phyloP scores from a whole-genome alignment of 1,284 basidiomycete species.

The Ganoderma boninense region DNA sequence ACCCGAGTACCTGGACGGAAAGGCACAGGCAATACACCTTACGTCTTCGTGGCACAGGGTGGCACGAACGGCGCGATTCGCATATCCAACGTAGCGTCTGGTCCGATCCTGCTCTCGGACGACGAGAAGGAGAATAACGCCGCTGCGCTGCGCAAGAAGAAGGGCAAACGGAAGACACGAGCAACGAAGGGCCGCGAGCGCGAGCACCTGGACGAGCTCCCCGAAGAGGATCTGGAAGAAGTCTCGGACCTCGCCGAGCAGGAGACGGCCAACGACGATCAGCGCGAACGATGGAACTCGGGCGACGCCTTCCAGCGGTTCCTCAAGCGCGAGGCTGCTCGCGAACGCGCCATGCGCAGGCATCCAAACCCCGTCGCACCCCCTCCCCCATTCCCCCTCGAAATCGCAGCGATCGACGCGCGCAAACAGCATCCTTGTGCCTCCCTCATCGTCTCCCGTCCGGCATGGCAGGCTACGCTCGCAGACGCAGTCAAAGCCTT shows the following conservation, averaged over 20 bases:
- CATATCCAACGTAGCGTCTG: slow-evolving; percentile 35
- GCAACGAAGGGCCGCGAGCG: not conserved
- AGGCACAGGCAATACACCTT: slow-evolving; percentile 65
- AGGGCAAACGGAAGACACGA: slow-evolving; percentile 6
- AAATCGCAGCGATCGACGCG: not conserved
- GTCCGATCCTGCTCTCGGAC: slow-evolving; percentile 10
- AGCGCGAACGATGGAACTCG: slow-evolving; percentile 42
- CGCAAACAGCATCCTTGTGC: not conserved
- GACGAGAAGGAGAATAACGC: slow-evolving; percentile 18
- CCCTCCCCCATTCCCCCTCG: slow-evolving; percentile 12
- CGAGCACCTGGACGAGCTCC: not conserved
- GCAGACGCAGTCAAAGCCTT: not conserved
- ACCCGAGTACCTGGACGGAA: slow-evolving; percentile 55
- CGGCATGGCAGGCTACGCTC: not conserved
- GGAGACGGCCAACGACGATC: slow-evolving; percentile 23
- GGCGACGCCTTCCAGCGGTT: slow-evolving; percentile 40
- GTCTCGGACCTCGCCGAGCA: slow-evolving; percentile 28
- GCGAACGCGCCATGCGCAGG: slow-evolving; percentile 32
- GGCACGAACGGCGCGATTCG: slow-evolving; percentile 33
- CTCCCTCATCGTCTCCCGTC: slow-evolving; percentile 1
- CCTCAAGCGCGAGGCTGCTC: slow-evolving; percentile 38
- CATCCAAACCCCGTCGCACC: slow-evolving; percentile 10
- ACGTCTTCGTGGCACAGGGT: slow-evolving; percentile 63
- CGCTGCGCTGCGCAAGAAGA: slow-evolving; percentile 7
- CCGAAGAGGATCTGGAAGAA: slow-evolving; percentile 26